These are phyloP conservation scores for Blastocystis hominis DNA, from an alignment of 352 stramenopile species.

Conservation along the genomic window DNA sequence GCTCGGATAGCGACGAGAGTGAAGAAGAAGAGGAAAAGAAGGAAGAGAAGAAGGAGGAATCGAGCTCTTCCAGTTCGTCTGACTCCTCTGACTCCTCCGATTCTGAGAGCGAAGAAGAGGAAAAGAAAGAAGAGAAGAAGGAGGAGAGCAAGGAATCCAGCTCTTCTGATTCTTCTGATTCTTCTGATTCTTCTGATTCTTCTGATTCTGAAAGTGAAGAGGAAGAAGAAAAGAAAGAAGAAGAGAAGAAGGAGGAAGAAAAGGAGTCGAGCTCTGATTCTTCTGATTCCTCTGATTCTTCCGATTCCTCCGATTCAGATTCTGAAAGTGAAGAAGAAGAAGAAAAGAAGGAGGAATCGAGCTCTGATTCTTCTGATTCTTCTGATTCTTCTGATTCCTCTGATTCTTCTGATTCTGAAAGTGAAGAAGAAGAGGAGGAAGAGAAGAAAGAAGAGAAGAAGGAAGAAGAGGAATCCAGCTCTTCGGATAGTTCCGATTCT, in stretches of 20 bases:
- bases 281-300: background rate
- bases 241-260: slow-evolving; percentile 29
- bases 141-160: background rate
- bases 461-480: background rate
- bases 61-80: background rate
- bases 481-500: slow-evolving; percentile 1
- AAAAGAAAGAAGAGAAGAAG: background rate
- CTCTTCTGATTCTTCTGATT: background rate
- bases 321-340: background rate
- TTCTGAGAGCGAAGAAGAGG: slow-evolving; percentile 8
- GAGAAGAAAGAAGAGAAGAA: background rate
- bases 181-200: background rate
- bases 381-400: background rate
- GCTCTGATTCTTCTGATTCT: background rate
- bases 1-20: background rate
- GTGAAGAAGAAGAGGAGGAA: slow-evolving; percentile 21
- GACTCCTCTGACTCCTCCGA: background rate
- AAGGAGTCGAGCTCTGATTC: background rate
- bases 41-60: background rate
- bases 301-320: background rate
- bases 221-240: background rate
- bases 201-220: background rate
- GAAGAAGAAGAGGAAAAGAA: slow-evolving; percentile 15
- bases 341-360: background rate
- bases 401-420: background rate